These are phyloP conservation scores for Gloeopeniophorella convolvens DNA, from an alignment of 768 basidiomycete species.

Conservation along the genomic window DNA sequence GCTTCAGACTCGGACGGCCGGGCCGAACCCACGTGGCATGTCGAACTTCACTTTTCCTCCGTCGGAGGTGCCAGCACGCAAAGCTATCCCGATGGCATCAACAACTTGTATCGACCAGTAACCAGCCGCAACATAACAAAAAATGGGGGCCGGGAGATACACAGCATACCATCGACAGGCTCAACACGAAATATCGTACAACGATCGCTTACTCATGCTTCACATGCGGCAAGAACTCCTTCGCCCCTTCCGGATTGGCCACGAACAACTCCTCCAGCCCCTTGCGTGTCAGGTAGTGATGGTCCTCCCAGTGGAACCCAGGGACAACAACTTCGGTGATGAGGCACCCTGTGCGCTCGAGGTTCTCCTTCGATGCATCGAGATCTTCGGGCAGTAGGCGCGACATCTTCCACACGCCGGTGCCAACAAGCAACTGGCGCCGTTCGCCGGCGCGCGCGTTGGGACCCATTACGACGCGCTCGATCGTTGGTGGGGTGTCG, in stretches of 20 bases:
- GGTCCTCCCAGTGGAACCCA: conserved; percentile 49
- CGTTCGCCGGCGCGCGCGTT: conserved; percentile 38
- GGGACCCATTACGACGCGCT: conserved; percentile 38
- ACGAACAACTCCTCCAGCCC: conserved; percentile 32
- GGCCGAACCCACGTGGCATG: no score
- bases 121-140: no score
- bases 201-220: conserved; percentile 16
- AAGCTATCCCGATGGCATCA: no score
- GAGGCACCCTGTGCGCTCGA: conserved; percentile 39
- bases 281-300: conserved; percentile 35
- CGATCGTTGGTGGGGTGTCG: conserved; percentile 29
- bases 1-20: no score
- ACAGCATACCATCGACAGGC: no score
- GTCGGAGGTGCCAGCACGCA: no score
- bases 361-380: conserved; percentile 29
- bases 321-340: conserved; percentile 58
- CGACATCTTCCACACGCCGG: conserved; percentile 49
- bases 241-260: conserved; percentile 24
- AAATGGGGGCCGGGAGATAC: no score
- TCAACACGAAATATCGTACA: no score
- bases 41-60: no score
- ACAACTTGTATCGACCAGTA: no score
- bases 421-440: conserved; percentile 45
- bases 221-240: conserved; percentile 19
- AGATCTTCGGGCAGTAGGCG: conserved; percentile 41